These are phyloP conservation scores for Pugionium dolabratum DNA, from an alignment of 345 rosid genomes.

Conservation along the genomic window DNA sequence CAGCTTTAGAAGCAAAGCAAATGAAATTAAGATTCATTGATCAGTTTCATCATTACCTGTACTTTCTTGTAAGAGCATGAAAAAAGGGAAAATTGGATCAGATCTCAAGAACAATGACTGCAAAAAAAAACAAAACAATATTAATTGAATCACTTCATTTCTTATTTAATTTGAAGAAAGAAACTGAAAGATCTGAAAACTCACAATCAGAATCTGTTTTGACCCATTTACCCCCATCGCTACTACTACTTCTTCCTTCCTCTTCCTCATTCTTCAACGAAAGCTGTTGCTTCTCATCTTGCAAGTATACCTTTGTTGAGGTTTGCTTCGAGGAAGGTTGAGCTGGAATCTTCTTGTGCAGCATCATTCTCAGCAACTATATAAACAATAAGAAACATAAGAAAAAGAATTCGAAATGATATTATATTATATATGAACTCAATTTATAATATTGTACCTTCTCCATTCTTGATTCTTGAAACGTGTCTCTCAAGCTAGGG, in stretches of 20 bases:
- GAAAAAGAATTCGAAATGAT: not conserved
- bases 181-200: conserved; percentile 38
- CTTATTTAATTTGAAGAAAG: not conserved
- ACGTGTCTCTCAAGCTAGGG: conserved; percentile 71
- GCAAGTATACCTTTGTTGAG: conserved; percentile 53
- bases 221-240: conserved; percentile 82
- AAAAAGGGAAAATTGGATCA: conserved; percentile 26
- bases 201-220: conserved; percentile 94
- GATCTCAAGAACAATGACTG: conserved; percentile 89
- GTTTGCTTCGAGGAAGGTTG: conserved; percentile 57
- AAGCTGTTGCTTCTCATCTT: conserved; percentile 43
- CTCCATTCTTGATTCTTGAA: conserved; percentile 93
- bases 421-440: not conserved
- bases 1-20: not conserved
- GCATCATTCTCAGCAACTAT: conserved; percentile 79
- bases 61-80: conserved; percentile 11
- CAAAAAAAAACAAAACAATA: conserved; percentile 32
- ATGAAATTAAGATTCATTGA: not conserved
- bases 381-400: not conserved
- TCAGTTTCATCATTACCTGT: conserved; percentile 34
- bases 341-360: conserved; percentile 71
- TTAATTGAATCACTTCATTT: conserved; percentile 1
- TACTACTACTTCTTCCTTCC: conserved; percentile 45
- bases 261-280: conserved; percentile 46
- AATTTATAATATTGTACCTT: conserved; percentile 58